These are phyloP conservation scores for Henckelia pumila DNA, from an alignment of 257 asterid species.

Conservation along the genomic window DNA sequence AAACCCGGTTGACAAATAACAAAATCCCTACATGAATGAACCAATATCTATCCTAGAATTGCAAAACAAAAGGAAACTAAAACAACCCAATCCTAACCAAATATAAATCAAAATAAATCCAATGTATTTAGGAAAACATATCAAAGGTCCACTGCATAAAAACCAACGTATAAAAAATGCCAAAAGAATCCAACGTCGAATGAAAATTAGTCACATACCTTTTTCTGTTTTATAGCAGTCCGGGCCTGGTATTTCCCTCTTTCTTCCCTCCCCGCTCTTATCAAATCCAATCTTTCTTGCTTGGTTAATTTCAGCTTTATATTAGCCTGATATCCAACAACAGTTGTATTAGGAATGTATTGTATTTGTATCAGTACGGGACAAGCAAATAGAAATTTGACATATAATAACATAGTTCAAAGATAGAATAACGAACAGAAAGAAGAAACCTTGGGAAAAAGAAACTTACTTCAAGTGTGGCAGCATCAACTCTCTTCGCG, in stretches of 20 bases:
- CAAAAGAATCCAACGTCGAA: too few relatives aligned
- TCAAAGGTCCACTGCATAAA: too few relatives aligned
- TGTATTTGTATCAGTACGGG: too few relatives aligned
- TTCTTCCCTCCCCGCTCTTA: conserved; percentile 54
- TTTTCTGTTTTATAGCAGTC: conserved; percentile 45
- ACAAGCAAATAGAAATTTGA: neutral
- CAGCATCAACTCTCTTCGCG: conserved; percentile 70
- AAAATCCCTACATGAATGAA: too few relatives aligned
- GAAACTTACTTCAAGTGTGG: conserved; percentile 67
- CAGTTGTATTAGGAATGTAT: conserved; percentile 25
- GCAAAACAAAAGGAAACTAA: too few relatives aligned
- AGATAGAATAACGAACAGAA: neutral
- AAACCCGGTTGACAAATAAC: too few relatives aligned
- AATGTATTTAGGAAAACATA: too few relatives aligned
- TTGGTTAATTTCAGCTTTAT: conserved; percentile 66
- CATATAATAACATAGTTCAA: neutral
- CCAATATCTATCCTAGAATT: too few relatives aligned
- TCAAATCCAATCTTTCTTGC: conserved; percentile 48
- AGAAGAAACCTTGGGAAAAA: conserved; percentile 3
- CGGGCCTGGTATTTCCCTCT: conserved; percentile 48
- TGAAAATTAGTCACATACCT: conserved; percentile 27
- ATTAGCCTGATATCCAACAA: conserved; percentile 52
- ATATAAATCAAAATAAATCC: too few relatives aligned
- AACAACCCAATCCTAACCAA: too few relatives aligned
- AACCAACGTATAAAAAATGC: too few relatives aligned